phyloP scores from a whole-genome alignment of 306 rosid genomes.

The Cucurbita moschata region DNA sequence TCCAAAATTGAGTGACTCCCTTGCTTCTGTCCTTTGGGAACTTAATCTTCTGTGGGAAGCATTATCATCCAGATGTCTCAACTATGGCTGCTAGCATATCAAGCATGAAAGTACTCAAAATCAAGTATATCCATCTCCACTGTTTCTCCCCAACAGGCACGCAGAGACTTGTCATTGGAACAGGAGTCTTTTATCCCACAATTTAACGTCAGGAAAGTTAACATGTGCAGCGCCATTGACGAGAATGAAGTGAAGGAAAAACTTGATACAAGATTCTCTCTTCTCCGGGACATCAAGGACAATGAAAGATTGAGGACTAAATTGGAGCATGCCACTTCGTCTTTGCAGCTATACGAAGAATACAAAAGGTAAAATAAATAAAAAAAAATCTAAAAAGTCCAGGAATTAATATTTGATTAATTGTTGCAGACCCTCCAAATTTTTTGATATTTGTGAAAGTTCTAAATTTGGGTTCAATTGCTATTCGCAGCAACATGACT shows the following conservation, averaged over 20 bases:
- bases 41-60: slow-evolving; percentile 62
- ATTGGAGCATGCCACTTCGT: slow-evolving; percentile 32
- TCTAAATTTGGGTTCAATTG: not conserved
- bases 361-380: slow-evolving; percentile 41
- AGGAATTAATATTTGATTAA: not conserved
- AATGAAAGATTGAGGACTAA: slow-evolving; percentile 53
- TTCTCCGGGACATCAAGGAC: slow-evolving; percentile 65
- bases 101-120: slow-evolving; percentile 40
- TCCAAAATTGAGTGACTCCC: slow-evolving; percentile 90
- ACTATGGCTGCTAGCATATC: slow-evolving; percentile 46
- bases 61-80: slow-evolving; percentile 68
- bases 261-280: slow-evolving; percentile 45
- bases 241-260: slow-evolving; percentile 45
- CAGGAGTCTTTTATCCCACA: slow-evolving; percentile 35
- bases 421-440: not conserved
- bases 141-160: slow-evolving; percentile 62
- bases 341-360: slow-evolving; percentile 48
- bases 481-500: no score
- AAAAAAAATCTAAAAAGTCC: slow-evolving; percentile 15
- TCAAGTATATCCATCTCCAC: slow-evolving; percentile 36
- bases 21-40: slow-evolving; percentile 93
- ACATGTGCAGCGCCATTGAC: slow-evolving; percentile 12
- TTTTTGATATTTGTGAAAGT: not conserved
- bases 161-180: slow-evolving; percentile 48
- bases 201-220: slow-evolving; percentile 19